Percentiles rank a stretch among this genome's conserved stretches.
phyloP scores from a whole-genome alignment of 176 grass and related monocot species.

The sorghum (Sorghum bicolor) region DNA sequence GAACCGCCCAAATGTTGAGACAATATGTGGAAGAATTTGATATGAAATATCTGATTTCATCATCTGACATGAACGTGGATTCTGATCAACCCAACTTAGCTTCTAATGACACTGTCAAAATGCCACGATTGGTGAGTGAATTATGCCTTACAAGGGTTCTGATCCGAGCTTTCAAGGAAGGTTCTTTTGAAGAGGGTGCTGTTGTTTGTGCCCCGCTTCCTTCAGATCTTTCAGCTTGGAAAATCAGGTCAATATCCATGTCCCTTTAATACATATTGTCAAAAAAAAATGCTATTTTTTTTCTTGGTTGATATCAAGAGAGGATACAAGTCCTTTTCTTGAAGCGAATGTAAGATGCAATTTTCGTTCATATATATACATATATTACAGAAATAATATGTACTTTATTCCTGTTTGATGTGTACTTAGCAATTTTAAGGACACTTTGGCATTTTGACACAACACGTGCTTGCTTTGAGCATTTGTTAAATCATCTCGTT shows the following conservation, averaged over 20 bases:
- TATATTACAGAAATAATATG: not conserved
- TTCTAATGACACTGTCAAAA: slow-evolving; percentile 12
- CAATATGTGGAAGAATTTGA: slow-evolving; percentile 50
- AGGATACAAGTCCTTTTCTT: not conserved
- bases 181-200: slow-evolving; percentile 83
- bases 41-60: slow-evolving; percentile 24
- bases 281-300: not conserved
- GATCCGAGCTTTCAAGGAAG: slow-evolving; percentile 66
- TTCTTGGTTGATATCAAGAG: not conserved
- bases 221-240: slow-evolving; percentile 74
- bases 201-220: slow-evolving; percentile 69
- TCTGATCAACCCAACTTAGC: slow-evolving; percentile 19
- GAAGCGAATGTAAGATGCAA: not conserved
- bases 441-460: slow-evolving; percentile 1
- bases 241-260: slow-evolving; percentile 49
- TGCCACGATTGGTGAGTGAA: slow-evolving; percentile 12
- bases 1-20: slow-evolving; percentile 50
- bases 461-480: not conserved
- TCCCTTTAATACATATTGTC: slow-evolving; percentile 18
- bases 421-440: not conserved
- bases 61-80: slow-evolving; percentile 18
- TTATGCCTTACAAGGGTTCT: slow-evolving; percentile 69
- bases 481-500: slow-evolving; percentile 6
- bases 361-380: not conserved
- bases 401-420: not conserved